Conservation (phyloP, 163 green algal genomes). For the Trebouxiophyceae sp. region DNA sequence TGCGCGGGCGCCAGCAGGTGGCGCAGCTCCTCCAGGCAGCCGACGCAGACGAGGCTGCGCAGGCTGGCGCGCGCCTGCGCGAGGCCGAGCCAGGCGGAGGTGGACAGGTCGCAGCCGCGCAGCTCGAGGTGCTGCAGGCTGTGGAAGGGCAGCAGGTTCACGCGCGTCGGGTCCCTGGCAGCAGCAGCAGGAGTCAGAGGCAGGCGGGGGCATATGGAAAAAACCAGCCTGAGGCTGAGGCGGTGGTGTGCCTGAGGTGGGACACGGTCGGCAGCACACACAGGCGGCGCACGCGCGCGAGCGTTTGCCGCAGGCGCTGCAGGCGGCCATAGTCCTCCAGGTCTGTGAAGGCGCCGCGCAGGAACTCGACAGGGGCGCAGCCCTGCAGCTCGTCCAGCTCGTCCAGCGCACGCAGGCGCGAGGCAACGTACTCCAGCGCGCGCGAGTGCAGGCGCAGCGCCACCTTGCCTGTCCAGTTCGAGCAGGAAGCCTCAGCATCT, state of each 20-base stretch:
- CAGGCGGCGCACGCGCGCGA: constrained; percentile 6
- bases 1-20: constrained; percentile 15
- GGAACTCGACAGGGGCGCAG: constrained; percentile 4
- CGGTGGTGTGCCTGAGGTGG: not conserved
- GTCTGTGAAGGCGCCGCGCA: not conserved
- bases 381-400: constrained; percentile 5
- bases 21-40: constrained; percentile 12
- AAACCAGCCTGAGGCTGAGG: too few relatives aligned
- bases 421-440: constrained; percentile 8
- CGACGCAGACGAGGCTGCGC: not conserved
- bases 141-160: constrained; percentile 7
- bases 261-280: not conserved
- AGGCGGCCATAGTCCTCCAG: constrained; percentile 10
- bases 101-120: constrained; percentile 17
- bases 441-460: constrained; percentile 3
- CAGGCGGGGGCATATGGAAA: not conserved
- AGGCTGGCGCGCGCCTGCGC: not conserved
- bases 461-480: not conserved
- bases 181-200: not conserved
- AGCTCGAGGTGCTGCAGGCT: constrained; percentile 11
- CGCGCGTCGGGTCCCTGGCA: constrained; percentile 14
- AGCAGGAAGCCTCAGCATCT: too few relatives aligned
- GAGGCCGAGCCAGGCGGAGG: constrained; percentile 4
- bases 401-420: constrained; percentile 1
- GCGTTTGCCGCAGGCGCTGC: constrained; percentile 8